phyloP scores from a whole-genome alignment of 768 basidiomycete species.

The Polyporus arcularius region DNA sequence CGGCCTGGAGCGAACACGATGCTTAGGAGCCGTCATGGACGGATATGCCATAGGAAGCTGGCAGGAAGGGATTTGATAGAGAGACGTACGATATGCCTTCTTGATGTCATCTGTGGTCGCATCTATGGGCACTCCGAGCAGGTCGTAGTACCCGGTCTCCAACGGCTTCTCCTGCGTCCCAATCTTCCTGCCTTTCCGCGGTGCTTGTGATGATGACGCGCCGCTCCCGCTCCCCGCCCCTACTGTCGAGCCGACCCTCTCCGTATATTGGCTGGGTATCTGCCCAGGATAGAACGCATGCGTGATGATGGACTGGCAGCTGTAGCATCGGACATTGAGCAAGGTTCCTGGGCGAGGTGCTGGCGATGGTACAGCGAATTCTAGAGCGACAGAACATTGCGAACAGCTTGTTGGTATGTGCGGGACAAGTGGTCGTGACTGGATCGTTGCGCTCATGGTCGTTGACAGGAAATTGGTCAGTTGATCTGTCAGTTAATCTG shows the following conservation, averaged over 20 bases:
- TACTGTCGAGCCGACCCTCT: slow-evolving; percentile 2
- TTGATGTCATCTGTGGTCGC: slow-evolving; percentile 86
- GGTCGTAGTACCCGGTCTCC: slow-evolving; percentile 90
- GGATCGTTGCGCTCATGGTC: slow-evolving; percentile 41
- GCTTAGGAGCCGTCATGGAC: background rate
- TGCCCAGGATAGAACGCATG: slow-evolving; percentile 73
- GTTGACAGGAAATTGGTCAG: no score
- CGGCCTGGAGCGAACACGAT: slow-evolving; percentile 46
- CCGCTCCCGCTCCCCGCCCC: slow-evolving; percentile 10
- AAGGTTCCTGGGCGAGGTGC: slow-evolving; percentile 55
- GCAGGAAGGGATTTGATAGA: background rate
- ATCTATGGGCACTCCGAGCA: slow-evolving; percentile 71
- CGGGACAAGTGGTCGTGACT: slow-evolving; percentile 65
- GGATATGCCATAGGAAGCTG: background rate
- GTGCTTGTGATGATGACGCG: slow-evolving; percentile 15
- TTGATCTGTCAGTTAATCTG: no score
- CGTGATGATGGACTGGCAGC: slow-evolving; percentile 58
- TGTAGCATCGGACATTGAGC: slow-evolving; percentile 70
- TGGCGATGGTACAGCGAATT: slow-evolving; percentile 68
- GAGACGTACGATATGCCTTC: slow-evolving; percentile 78
- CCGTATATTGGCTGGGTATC: slow-evolving; percentile 35
- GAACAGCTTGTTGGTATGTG: slow-evolving; percentile 67
- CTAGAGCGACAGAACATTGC: slow-evolving; percentile 54
- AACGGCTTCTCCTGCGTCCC: slow-evolving; percentile 87
- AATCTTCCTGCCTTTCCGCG: slow-evolving; percentile 70